Percentiles rank a stretch among this genome's conserved stretches.
phyloP scores from a whole-genome alignment of 2,329 filamentous ascomycete species.

The Beauveria bassiana region DNA sequence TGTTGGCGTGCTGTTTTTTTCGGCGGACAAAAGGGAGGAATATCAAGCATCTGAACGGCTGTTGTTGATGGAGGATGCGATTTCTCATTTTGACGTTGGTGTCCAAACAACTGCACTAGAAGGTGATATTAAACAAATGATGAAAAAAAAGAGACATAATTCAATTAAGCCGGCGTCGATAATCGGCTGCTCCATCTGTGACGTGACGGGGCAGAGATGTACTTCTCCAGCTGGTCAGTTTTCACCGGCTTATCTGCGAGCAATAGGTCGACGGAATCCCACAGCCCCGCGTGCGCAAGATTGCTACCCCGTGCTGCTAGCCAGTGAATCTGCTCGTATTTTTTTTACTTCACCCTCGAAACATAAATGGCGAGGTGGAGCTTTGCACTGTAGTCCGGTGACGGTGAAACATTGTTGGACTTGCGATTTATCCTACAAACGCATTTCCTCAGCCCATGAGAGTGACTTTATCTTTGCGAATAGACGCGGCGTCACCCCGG shows the following conservation, averaged over 20 bases:
- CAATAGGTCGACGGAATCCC: not conserved
- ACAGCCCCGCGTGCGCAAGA: too few species aligned
- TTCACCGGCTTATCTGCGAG: not conserved
- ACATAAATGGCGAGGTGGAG: too few species aligned
- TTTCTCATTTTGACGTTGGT: conserved; percentile 2
- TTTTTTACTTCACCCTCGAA: too few species aligned
- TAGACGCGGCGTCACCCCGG: conserved; percentile 68
- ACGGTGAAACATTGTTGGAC: conserved; percentile 13
- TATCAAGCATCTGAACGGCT: conserved; percentile 5
- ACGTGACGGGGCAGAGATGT: not conserved
- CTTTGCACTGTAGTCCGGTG: too few species aligned
- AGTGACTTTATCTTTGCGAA: conserved; percentile 74
- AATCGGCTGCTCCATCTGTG: not conserved
- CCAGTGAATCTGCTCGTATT: too few species aligned
- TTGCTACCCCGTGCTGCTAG: too few species aligned
- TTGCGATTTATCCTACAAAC: conserved; percentile 53
- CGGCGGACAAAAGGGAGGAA: not conserved
- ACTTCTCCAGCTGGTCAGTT: not conserved
- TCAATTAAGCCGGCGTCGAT: too few species aligned
- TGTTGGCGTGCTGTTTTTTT: conserved; percentile 9
- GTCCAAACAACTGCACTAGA: not conserved
- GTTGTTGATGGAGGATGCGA: not conserved
- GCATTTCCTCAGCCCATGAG: conserved; percentile 88
- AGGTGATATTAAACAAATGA: not conserved
- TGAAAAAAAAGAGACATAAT: not conserved